Percentiles rank a stretch among this genome's conserved stretches.
phyloP scores from a whole-genome alignment of 2,329 filamentous ascomycete genomes.

The Ceratocystis harringtonii region DNA sequence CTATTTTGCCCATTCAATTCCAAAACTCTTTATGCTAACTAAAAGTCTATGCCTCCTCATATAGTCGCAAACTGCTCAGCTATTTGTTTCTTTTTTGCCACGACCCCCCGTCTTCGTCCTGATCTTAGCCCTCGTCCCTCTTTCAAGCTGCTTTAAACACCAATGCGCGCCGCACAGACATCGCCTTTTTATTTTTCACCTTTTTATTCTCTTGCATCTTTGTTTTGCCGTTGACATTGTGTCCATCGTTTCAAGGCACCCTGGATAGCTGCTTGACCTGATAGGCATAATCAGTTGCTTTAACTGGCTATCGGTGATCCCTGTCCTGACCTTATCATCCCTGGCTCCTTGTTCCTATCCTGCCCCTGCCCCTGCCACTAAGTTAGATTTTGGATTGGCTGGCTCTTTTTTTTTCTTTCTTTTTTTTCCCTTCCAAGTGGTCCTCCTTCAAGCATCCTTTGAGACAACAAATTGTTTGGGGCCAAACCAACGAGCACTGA shows the following conservation, averaged over 20 bases:
- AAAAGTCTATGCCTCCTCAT: neutral
- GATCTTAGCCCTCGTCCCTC: too few relatives aligned
- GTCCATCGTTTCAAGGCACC: neutral
- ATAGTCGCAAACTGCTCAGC: neutral
- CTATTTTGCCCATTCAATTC: neutral
- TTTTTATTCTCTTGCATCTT: neutral
- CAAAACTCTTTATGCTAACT: neutral
- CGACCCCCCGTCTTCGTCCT: neutral
- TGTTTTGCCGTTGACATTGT: conserved; percentile 1
- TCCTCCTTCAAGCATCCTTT: neutral
- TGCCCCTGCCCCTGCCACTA: neutral
- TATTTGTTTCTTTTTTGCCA: conserved; percentile 4
- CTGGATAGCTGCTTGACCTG: neutral
- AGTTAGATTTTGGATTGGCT: neutral
- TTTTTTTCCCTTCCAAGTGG: neutral
- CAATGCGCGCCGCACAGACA: conserved; percentile 3
- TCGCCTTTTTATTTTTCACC: neutral
- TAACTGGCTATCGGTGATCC: conserved; percentile 5
- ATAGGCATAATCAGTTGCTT: conserved; percentile 7
- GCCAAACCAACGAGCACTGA: neutral
- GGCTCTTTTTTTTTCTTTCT: neutral
- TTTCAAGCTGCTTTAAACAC: neutral
- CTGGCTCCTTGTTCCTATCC: neutral
- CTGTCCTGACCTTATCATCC: neutral
- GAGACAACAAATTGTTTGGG: neutral